Evolutionary conservation across 306 rosid genomes (phyloP), one percentile per base, ranked within the genome.

Genomic region (Begonia fuchsioides): DNA sequence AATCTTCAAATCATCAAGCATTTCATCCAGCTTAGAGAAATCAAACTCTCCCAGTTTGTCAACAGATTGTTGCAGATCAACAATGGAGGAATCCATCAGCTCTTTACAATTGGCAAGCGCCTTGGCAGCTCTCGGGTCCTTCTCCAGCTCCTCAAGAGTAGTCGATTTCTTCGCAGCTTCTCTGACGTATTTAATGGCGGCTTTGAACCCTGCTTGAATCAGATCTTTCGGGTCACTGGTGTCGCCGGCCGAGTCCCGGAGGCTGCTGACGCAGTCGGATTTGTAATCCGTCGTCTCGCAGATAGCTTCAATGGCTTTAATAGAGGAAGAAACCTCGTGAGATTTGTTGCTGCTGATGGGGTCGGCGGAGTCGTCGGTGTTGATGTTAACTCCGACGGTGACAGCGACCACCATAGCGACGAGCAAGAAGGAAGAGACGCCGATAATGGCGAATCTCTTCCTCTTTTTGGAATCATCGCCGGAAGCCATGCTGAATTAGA

Each of bases 71-170:
- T 58, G 11, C 0, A 88, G 50, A 3, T 73, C 86, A 17, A 72
- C 77, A 9, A 88, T 39, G 0, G 90, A 79, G 13, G 68, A 83
- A 0, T 61, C 66, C 9, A 84, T 43, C 0, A 88, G 84, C 60
- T 78, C 90, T 1, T 51, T 61, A 54, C 97, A 88, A 20, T 67
- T 70, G 2, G 64, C 65, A 11, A 83, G 16, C 0, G 95, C 93
- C 13, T 74, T 67, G 55, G 49, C 74, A 9, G 80, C 51, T 57
- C 54, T 60, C 11, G 72, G 47, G 38, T 83, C 96, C 12, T 59
- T 64, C 10, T 57, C 80, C 11, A 77, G 26, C 8, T 70, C 76
- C 1, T 59, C 9, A 15, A 72, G 39, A 1, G 71, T 48, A 2
- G 57, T 2, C 5, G 90, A 63, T 56, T 72, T 78, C 5, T 44